phyloP scores from a whole-genome alignment of 345 rosid genomes.

The Tarenaya hassleriana region DNA sequence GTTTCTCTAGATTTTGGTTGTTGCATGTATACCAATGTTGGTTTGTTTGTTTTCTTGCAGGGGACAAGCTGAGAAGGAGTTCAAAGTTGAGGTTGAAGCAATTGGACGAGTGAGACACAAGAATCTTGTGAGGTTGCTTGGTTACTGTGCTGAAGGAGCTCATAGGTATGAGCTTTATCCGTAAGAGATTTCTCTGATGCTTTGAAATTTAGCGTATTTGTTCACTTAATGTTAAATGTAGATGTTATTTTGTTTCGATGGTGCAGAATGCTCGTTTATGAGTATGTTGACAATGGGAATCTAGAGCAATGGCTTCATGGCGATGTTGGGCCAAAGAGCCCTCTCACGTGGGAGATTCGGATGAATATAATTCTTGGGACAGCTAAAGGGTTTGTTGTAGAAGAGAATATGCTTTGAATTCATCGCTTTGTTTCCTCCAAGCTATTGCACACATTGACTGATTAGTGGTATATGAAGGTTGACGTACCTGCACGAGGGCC shows the following conservation, averaged over 20 bases:
- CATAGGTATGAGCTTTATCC: conserved; percentile 44
- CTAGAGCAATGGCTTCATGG: conserved; percentile 94
- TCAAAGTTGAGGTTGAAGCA: conserved; percentile 95
- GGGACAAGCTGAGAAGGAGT: conserved; percentile 98
- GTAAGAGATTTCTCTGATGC: neutral
- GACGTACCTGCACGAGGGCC: conserved; percentile 82
- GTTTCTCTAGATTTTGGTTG: no score
- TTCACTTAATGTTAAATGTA: conserved; percentile 1
- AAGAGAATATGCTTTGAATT: neutral
- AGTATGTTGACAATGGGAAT: conserved; percentile 82
- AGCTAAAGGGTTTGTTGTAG: conserved; percentile 56
- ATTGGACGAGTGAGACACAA: conserved; percentile 92
- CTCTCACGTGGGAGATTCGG: conserved; percentile 82
- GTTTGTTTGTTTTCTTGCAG: conserved; percentile 21
- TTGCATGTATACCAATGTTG: neutral
- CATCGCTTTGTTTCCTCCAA: neutral
- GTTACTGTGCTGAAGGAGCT: conserved; percentile 97
- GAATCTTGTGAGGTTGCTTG: conserved; percentile 89
- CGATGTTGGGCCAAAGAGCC: conserved; percentile 64
- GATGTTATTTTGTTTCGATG: conserved; percentile 3
- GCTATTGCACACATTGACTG: conserved; percentile 1
- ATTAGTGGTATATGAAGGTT: conserved; percentile 33
- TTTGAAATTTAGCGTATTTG: neutral
- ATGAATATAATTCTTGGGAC: conserved; percentile 74
- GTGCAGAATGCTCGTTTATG: conserved; percentile 77